Conservation (phyloP, 1,139 yeast genomes). For the Yamadazyma oceani region DNA sequence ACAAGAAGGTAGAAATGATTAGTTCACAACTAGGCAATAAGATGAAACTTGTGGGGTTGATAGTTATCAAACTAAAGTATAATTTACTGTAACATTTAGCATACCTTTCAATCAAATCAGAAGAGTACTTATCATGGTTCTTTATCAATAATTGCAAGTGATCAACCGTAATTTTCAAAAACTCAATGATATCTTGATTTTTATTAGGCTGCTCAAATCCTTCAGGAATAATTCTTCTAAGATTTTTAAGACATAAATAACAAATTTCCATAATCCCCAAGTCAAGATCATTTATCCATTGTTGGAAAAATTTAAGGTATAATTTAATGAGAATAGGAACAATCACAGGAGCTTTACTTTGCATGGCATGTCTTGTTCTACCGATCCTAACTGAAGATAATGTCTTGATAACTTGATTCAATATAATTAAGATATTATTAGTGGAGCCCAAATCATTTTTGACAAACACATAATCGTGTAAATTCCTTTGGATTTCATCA, state of each 20-base stretch:
- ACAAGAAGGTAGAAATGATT: conserved; percentile 57
- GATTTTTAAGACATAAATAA: conserved; percentile 70
- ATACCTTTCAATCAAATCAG: conserved; percentile 66
- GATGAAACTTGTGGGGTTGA: conserved; percentile 71
- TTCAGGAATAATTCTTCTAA: conserved; percentile 73
- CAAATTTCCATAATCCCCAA: conserved; percentile 64
- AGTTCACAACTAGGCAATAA: conserved; percentile 64
- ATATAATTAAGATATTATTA: conserved; percentile 61
- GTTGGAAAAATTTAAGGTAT: conserved; percentile 58
- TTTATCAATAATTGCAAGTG: conserved; percentile 61
- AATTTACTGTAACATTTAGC: conserved; percentile 76
- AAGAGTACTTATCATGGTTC: conserved; percentile 52
- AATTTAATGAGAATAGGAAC: conserved; percentile 59
- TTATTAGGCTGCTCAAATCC: conserved; percentile 72
- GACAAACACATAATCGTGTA: conserved; percentile 47
- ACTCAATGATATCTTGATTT: conserved; percentile 56
- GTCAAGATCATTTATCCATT: conserved; percentile 55
- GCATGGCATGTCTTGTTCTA: conserved; percentile 76
- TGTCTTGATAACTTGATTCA: conserved; percentile 76
- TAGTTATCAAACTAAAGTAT: conserved; percentile 54
- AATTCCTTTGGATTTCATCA: conserved; percentile 49
- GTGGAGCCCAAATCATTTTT: conserved; percentile 50
- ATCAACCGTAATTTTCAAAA: conserved; percentile 54
- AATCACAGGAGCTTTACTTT: conserved; percentile 63
- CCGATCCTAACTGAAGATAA: conserved; percentile 81